Conservation (phyloP, 768 basidiomycete species). For the Dioszegia aurantiaca region DNA sequence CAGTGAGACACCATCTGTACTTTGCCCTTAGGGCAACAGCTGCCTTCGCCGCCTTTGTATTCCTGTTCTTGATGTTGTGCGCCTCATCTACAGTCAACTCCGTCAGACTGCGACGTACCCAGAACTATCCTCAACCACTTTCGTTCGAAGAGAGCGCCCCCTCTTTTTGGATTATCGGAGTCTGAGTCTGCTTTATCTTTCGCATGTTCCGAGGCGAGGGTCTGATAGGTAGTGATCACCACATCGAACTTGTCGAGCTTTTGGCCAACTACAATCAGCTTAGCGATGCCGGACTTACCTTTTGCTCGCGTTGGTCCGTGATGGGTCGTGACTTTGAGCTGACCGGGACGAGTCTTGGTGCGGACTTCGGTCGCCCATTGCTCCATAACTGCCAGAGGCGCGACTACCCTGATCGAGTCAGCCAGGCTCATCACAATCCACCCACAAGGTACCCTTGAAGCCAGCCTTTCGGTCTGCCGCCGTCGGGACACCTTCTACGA, state of each 20-base stretch:
- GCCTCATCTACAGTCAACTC: slow-evolving; percentile 68
- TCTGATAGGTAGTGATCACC: slow-evolving; percentile 77
- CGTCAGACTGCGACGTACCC: slow-evolving; percentile 56
- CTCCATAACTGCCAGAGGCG: slow-evolving; percentile 77
- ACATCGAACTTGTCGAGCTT: slow-evolving; percentile 53
- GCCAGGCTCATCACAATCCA: slow-evolving; percentile 14
- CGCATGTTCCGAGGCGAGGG: slow-evolving; percentile 73
- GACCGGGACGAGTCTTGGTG: slow-evolving; percentile 62
- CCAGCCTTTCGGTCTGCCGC: slow-evolving; percentile 70
- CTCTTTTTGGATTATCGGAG: slow-evolving; percentile 49
- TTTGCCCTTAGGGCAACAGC: slow-evolving; percentile 74
- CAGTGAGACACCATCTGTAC: slow-evolving; percentile 84
- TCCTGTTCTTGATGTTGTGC: slow-evolving; percentile 87
- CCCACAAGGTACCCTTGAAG: slow-evolving; percentile 55
- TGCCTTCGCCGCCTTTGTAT: slow-evolving; percentile 69
- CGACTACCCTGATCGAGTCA: slow-evolving; percentile 64
- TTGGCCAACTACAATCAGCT: slow-evolving; percentile 16
- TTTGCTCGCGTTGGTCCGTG: slow-evolving; percentile 74
- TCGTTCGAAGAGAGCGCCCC: slow-evolving; percentile 63
- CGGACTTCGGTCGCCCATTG: slow-evolving; percentile 88
- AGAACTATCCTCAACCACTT: slow-evolving; percentile 84
- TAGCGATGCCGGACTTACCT: slow-evolving; percentile 55
- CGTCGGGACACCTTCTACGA: slow-evolving; percentile 73
- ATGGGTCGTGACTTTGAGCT: slow-evolving; percentile 72
- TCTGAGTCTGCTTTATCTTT: slow-evolving; percentile 56